These are phyloP conservation scores for Cudoniella acicularis DNA, from an alignment of 495 filamentous ascomycete species.

Conservation along the genomic window DNA sequence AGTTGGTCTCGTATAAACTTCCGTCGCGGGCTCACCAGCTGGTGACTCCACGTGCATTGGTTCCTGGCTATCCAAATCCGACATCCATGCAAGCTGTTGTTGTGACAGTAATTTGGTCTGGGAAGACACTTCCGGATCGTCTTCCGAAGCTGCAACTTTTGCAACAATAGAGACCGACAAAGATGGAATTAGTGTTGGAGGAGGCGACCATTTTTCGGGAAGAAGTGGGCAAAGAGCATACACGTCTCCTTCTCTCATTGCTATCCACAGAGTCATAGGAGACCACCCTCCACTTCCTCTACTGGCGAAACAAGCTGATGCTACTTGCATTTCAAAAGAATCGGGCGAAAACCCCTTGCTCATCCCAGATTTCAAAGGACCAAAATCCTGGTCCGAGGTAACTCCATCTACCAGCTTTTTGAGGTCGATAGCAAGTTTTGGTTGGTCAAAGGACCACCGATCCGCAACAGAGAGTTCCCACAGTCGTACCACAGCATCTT, in stretches of 20 bases:
- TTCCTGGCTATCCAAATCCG: constrained; percentile 76
- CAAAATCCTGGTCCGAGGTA: constrained; percentile 71
- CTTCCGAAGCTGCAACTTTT: constrained; percentile 57
- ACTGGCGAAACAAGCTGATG: constrained; percentile 77
- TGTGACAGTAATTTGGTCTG: constrained; percentile 57
- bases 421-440: constrained; percentile 77
- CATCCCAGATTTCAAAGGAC: constrained; percentile 61
- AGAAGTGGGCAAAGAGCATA: constrained; percentile 88
- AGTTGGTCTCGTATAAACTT: constrained; percentile 66
- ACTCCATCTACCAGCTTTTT: constrained; percentile 77
- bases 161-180: constrained; percentile 70
- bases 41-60: constrained; percentile 45
- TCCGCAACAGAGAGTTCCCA: constrained; percentile 82
- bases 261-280: constrained; percentile 87
- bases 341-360: constrained; percentile 84
- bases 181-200: constrained; percentile 68
- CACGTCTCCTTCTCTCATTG: constrained; percentile 82
- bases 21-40: constrained; percentile 37
- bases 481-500: constrained; percentile 76
- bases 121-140: constrained; percentile 49
- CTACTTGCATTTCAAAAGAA: constrained; percentile 80
- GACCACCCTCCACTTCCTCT: constrained; percentile 79
- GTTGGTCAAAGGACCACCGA: constrained; percentile 77
- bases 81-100: constrained; percentile 78
- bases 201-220: constrained; percentile 77